phyloP scores from a whole-genome alignment of 225 moss, liverwort and hornwort genomes.

The Pleurozium schreberi region DNA sequence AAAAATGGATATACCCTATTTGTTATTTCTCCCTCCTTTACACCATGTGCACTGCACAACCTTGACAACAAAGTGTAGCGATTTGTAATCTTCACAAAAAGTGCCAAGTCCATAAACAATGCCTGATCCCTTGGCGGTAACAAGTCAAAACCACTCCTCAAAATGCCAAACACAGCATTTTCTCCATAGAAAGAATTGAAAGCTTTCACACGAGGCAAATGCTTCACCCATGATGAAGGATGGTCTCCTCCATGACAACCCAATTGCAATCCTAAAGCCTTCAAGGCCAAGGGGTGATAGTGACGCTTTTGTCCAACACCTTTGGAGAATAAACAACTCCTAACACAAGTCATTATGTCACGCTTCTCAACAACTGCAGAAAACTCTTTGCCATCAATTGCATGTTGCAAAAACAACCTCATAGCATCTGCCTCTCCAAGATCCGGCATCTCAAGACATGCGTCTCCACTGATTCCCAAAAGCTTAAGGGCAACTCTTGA shows the following conservation, averaged over 20 bases:
- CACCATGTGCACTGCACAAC: not conserved
- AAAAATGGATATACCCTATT: no score
- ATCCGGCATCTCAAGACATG: not conserved
- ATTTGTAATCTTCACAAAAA: no score
- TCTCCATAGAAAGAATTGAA: fast-evolving
- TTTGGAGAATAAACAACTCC: not conserved
- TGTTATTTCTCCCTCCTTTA: no score
- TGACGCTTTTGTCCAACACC: not conserved
- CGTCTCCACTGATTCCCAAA: not conserved
- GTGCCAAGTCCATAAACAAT: not conserved
- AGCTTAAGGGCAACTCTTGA: not conserved
- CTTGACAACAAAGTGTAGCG: no score
- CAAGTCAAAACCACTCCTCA: not conserved
- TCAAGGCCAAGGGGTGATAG: not conserved
- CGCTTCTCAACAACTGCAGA: no score
- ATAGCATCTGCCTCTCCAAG: not conserved
- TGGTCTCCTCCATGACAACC: not conserved
- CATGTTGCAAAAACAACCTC: not conserved
- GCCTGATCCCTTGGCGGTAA: not conserved
- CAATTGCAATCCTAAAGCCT: not conserved
- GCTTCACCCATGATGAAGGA: not conserved
- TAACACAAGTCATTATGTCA: not conserved
- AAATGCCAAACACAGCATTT: not conserved
- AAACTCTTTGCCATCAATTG: no score
- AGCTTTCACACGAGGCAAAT: not conserved